Conservation (phyloP, 2,329 filamentous ascomycete genomes). For the Aciculosporium take region DNA sequence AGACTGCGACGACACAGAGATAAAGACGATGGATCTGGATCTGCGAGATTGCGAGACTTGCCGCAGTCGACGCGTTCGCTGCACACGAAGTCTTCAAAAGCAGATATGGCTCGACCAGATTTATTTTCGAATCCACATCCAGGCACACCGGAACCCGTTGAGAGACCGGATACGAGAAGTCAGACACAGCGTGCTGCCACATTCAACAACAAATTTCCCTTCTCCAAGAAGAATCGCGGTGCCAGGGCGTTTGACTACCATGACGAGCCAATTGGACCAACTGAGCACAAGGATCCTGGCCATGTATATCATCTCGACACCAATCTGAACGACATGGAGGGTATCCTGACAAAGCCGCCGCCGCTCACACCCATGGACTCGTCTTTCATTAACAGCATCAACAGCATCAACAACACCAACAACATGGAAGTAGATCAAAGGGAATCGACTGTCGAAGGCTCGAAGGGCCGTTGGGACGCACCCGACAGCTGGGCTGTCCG, state of each 20-base stretch:
- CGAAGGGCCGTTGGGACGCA: constrained; percentile 66
- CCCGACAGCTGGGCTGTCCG: constrained; percentile 95
- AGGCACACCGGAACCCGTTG: constrained; percentile 14
- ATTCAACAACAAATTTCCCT: constrained; percentile 50
- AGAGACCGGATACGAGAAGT: constrained; percentile 17
- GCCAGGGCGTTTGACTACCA: constrained; percentile 34
- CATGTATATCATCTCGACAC: constrained; percentile 70
- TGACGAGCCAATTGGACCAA: constrained; percentile 46
- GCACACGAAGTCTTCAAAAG: constrained; percentile 32
- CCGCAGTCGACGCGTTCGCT: constrained; percentile 41
- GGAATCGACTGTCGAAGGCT: constrained; percentile 19
- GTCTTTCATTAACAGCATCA: constrained; percentile 30
- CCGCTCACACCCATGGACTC: constrained; percentile 58
- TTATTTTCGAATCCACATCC: constrained; percentile 20
- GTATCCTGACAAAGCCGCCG: constrained; percentile 61
- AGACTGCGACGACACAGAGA: constrained; percentile 38
- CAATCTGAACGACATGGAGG: constrained; percentile 80
- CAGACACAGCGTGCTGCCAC: constrained; percentile 28
- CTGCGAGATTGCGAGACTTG: constrained; percentile 30
- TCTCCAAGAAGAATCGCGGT: constrained; percentile 40
- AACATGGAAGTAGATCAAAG: constrained; percentile 29
- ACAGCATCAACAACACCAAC: too few relatives aligned
- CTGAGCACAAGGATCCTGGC: constrained; percentile 43
- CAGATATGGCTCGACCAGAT: constrained; percentile 28
- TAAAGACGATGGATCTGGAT: constrained; percentile 35